A percentile compares a stretch with the other conserved stretches of the same genome.
phyloP scores from a whole-genome alignment of 2,329 filamentous ascomycete genomes.

The Xylariaceae sp. region DNA sequence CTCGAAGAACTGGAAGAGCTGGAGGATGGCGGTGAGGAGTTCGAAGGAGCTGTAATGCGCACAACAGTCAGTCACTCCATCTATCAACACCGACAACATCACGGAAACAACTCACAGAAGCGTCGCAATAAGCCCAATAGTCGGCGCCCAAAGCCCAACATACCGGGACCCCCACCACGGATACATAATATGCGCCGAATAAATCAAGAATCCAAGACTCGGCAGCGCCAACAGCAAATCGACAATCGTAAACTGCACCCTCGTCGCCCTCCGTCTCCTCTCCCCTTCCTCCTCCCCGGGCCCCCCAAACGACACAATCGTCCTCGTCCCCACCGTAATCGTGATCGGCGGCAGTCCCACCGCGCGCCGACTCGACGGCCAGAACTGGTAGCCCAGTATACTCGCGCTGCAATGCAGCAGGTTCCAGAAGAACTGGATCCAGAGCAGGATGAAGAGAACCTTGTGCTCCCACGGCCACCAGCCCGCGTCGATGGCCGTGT shows the following conservation, averaged over 20 bases:
- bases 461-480: slow-evolving; percentile 29
- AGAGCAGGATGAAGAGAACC: slow-evolving; percentile 27
- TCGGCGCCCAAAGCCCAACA: slow-evolving; percentile 26
- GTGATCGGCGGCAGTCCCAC: slow-evolving; percentile 26
- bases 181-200: slow-evolving; percentile 29
- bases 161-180: slow-evolving; percentile 29
- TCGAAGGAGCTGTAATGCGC: slow-evolving; percentile 19
- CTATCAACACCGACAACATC: too few species aligned
- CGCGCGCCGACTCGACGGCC: slow-evolving; percentile 26
- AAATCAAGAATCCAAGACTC: slow-evolving; percentile 24
- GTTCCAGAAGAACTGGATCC: slow-evolving; percentile 27
- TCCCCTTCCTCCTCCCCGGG: slow-evolving; percentile 26
- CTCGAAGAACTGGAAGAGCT: slow-evolving; percentile 29
- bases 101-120: slow-evolving; percentile 22
- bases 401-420: slow-evolving; percentile 20
- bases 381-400: slow-evolving; percentile 26
- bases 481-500: slow-evolving; percentile 24
- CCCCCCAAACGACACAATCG: slow-evolving; percentile 25
- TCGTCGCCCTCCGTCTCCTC: slow-evolving; percentile 23
- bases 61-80: neutral
- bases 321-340: slow-evolving; percentile 22
- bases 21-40: slow-evolving; percentile 25
- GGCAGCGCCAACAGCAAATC: slow-evolving; percentile 25
- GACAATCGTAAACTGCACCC: slow-evolving; percentile 23
- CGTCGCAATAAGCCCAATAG: slow-evolving; percentile 26